Conservation (phyloP, 2,329 filamentous ascomycete species). For the Blastomyces parvus region DNA sequence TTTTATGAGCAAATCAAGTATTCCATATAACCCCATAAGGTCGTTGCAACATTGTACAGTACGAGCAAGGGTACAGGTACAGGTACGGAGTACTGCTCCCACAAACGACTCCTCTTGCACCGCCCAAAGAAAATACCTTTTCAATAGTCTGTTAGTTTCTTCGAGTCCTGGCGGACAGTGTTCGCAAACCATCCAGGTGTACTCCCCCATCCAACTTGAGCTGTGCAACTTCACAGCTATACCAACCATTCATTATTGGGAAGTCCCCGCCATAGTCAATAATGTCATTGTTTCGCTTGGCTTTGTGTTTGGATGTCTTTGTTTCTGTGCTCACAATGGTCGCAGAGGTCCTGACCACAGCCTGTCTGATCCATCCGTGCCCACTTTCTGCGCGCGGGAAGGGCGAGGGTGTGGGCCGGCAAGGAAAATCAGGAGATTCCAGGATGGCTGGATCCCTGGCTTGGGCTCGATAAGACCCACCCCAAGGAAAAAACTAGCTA, state of each 20-base stretch:
- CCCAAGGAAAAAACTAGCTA: background rate
- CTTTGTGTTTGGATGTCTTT: background rate
- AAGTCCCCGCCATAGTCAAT: background rate
- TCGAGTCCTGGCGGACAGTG: background rate
- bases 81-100: background rate
- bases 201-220: background rate
- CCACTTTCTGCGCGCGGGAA: background rate
- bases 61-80: background rate
- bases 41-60: conserved; percentile 5
- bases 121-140: background rate
- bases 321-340: background rate
- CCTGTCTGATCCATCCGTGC: background rate
- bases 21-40: background rate
- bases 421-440: background rate
- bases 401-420: background rate
- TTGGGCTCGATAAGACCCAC: no score
- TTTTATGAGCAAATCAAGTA: background rate
- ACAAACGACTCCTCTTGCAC: background rate
- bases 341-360: background rate
- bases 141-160: background rate
- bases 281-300: conserved; percentile 4
- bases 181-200: background rate
- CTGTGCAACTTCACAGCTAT: background rate
- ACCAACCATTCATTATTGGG: background rate
- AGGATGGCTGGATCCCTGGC: background rate